phyloP scores from a whole-genome alignment of 2,329 filamentous ascomycete species.

The Chalaropsis thielavioides region DNA sequence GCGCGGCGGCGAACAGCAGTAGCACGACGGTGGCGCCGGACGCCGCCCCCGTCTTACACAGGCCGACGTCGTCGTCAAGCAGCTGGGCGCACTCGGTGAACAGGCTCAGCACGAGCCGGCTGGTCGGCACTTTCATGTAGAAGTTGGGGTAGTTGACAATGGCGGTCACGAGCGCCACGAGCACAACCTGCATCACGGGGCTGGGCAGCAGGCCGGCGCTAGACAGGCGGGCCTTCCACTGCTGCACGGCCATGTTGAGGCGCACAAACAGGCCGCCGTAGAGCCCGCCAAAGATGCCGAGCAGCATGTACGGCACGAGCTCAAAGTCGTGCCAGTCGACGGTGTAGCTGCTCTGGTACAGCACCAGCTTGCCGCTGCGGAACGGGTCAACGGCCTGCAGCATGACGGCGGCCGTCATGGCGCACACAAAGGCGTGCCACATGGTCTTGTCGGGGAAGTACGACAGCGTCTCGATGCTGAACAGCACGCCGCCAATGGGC shows the following conservation, averaged over 20 bases:
- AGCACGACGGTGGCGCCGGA: conserved; percentile 71
- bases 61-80: conserved; percentile 71
- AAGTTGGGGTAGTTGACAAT: conserved; percentile 90
- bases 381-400: conserved; percentile 90
- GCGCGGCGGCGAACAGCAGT: conserved; percentile 63
- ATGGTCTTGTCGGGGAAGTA: conserved; percentile 99
- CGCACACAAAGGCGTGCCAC: conserved; percentile 99
- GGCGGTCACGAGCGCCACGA: conserved; percentile 69
- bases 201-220: conserved; percentile 48
- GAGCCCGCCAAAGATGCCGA: conserved; percentile 81
- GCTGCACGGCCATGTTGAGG: conserved; percentile 73
- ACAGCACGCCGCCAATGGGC: conserved; percentile 85
- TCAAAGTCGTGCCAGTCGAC: conserved; percentile 91
- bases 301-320: conserved; percentile 68
- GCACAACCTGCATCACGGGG: conserved; percentile 64
- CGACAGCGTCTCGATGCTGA: conserved; percentile 90
- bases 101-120: conserved; percentile 78
- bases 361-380: conserved; percentile 82
- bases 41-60: conserved; percentile 48
- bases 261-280: conserved; percentile 94
- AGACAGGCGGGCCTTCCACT: conserved; percentile 49
- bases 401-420: conserved; percentile 94
- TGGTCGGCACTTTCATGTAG: conserved; percentile 87
- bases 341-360: conserved; percentile 91
- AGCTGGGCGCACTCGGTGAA: conserved; percentile 81